Evolutionary conservation across 192 early-diverging fungal genomes (phyloP).

Genomic region (Ambispora gerdemannii): DNA sequence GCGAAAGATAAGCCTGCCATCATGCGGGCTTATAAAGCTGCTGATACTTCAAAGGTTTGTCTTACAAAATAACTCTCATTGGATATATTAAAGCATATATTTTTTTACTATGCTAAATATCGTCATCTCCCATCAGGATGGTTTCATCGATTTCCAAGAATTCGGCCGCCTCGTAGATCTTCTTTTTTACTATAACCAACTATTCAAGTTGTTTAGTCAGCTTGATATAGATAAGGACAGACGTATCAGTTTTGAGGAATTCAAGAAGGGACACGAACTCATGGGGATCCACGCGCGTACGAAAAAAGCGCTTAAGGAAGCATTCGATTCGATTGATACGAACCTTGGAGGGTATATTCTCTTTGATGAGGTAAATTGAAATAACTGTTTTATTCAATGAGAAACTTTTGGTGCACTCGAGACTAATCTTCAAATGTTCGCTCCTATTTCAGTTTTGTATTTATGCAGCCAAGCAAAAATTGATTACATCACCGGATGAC

Average conservation of each 20-base stretch:
- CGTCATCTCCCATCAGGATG: constrained; percentile 18
- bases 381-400: not conserved
- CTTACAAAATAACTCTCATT: not conserved
- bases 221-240: constrained; percentile 21
- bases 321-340: constrained; percentile 12
- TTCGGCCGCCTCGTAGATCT: constrained; percentile 7
- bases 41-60: constrained; percentile 22
- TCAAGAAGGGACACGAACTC: constrained; percentile 21
- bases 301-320: not conserved
- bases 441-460: not conserved
- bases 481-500: too few relatives aligned
- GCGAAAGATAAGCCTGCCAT: constrained; percentile 20
- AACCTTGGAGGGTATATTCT: constrained; percentile 25
- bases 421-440: not conserved
- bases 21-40: constrained; percentile 27
- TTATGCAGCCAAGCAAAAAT: not conserved
- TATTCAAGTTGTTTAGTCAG: constrained; percentile 1
- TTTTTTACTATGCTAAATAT: not conserved
- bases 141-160: constrained; percentile 14
- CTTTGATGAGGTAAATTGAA: constrained; percentile 26
- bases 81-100: not conserved
- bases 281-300: not conserved
- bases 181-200: constrained; percentile 17
- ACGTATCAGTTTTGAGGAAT: constrained; percentile 20
- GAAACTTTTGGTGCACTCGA: constrained; percentile 1